A percentile compares a stretch with the other conserved stretches of the same genome.
phyloP scores from a whole-genome alignment of 257 asterid genomes.

The Eucommia ulmoides region DNA sequence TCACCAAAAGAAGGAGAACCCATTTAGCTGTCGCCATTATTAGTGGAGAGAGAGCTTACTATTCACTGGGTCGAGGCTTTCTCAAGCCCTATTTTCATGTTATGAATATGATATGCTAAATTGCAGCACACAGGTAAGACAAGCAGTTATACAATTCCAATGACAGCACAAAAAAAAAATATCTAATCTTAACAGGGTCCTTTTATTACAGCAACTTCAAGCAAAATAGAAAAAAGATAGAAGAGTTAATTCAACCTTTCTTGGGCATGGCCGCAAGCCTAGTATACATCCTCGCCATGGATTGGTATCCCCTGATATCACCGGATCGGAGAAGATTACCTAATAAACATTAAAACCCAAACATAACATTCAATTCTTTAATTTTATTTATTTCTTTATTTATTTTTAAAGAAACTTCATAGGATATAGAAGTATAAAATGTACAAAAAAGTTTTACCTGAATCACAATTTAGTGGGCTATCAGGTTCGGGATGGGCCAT shows the following conservation, averaged over 20 bases:
- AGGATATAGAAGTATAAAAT: neutral
- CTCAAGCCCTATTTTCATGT: too few relatives aligned
- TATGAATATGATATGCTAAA: too few relatives aligned
- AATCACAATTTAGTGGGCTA: constrained; percentile 98
- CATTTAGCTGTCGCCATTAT: too few relatives aligned
- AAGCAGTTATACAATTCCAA: too few relatives aligned
- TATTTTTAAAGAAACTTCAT: neutral
- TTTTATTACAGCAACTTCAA: too few relatives aligned
- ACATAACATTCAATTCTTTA: neutral
- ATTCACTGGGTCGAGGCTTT: too few relatives aligned
- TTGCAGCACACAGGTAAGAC: too few relatives aligned
- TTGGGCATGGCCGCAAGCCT: constrained; percentile 98
- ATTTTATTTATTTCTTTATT: neutral
- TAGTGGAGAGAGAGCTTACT: too few relatives aligned
- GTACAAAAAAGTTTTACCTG: constrained; percentile 35
- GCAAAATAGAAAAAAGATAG: too few relatives aligned
- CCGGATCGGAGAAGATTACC: constrained; percentile 97
- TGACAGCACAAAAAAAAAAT: too few relatives aligned
- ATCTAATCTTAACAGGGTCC: too few relatives aligned
- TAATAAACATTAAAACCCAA: constrained; percentile 2
- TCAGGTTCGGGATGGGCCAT: constrained; percentile 99
- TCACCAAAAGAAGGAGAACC: too few relatives aligned
- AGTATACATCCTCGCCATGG: constrained; percentile 98
- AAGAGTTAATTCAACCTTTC: constrained; percentile 48
- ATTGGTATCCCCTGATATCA: constrained; percentile 80